A percentile compares a stretch with the other conserved stretches of the same genome.
Conservation (phyloP, 1,284 basidiomycete species). For the Coniferiporia weirii region DNA sequence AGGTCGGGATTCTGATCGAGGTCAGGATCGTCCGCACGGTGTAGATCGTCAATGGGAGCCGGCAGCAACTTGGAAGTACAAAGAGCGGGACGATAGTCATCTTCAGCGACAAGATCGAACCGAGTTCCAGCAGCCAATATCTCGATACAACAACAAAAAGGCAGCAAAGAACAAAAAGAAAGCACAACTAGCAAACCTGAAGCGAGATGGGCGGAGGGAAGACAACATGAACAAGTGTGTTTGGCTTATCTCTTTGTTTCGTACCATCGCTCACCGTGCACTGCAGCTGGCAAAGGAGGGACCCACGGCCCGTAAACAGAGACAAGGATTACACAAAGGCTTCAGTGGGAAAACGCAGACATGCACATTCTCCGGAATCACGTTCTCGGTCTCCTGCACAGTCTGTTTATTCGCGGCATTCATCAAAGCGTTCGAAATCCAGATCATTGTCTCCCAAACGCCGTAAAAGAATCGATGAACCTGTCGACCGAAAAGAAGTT, state of each 20-base stretch:
- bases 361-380: slow-evolving; percentile 27
- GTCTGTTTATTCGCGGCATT: slow-evolving; percentile 57
- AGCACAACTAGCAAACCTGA: slow-evolving; percentile 31
- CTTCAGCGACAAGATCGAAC: slow-evolving; percentile 17
- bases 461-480: slow-evolving; percentile 30
- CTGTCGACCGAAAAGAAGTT: slow-evolving; percentile 14
- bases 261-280: slow-evolving; percentile 14
- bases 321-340: slow-evolving; percentile 31
- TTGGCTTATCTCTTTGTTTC: slow-evolving; percentile 17
- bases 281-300: slow-evolving; percentile 48
- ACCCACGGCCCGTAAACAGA: slow-evolving; percentile 35
- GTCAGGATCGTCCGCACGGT: background rate
- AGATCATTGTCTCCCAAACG: slow-evolving; percentile 53
- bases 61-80: slow-evolving; percentile 52
- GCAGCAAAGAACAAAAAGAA: slow-evolving; percentile 32
- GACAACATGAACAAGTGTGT: slow-evolving; percentile 65
- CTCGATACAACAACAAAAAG: slow-evolving; percentile 33
- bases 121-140: slow-evolving; percentile 25
- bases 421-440: slow-evolving; percentile 62
- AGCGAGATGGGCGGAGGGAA: slow-evolving; percentile 57
- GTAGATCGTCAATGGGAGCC: slow-evolving; percentile 49
- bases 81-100: slow-evolving; percentile 26
- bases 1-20: slow-evolving; percentile 10
- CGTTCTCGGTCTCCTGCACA: slow-evolving; percentile 54
- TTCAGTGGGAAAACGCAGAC: slow-evolving; percentile 19